Conservation (phyloP, 768 basidiomycete genomes). For the Suillus hirtellus region DNA sequence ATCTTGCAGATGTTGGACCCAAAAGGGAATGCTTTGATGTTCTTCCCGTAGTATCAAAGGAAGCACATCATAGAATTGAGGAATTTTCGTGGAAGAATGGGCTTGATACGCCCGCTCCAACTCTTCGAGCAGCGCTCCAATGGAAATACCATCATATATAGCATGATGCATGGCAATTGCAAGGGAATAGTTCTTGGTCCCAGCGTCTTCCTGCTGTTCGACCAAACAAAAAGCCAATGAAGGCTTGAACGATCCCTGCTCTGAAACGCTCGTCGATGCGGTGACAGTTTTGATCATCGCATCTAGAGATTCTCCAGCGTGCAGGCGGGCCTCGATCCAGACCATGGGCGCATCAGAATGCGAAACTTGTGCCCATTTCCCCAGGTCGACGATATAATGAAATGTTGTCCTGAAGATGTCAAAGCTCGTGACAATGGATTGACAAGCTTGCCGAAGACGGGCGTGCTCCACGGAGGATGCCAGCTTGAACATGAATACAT, state of each 20-base stretch:
- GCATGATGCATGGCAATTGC: slow-evolving; percentile 49
- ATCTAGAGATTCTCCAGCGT: slow-evolving; percentile 15
- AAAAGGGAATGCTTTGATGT: slow-evolving; percentile 38
- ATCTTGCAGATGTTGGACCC: slow-evolving; percentile 31
- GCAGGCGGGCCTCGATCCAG: slow-evolving; percentile 25
- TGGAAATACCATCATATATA: slow-evolving; percentile 47
- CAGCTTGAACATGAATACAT: slow-evolving; percentile 31
- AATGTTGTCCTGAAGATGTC: slow-evolving; percentile 50
- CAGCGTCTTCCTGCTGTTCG: slow-evolving; percentile 1
- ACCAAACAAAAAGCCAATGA: slow-evolving; percentile 15
- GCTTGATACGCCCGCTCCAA: slow-evolving; percentile 35
- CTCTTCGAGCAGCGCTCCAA: slow-evolving; percentile 35
- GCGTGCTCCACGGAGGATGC: slow-evolving; percentile 22
- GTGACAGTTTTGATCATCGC: slow-evolving; percentile 16
- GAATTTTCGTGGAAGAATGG: slow-evolving; percentile 9
- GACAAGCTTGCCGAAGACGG: slow-evolving; percentile 40
- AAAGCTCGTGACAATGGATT: slow-evolving; percentile 29
- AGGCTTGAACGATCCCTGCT: slow-evolving; percentile 31
- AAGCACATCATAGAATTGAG: slow-evolving; percentile 41
- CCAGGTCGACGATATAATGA: slow-evolving; percentile 40
- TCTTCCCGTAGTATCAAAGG: slow-evolving; percentile 40
- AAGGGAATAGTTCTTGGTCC: slow-evolving; percentile 23
- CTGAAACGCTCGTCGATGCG: slow-evolving; percentile 16
- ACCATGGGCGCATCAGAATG: slow-evolving; percentile 26
- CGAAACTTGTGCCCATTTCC: slow-evolving; percentile 31